These are phyloP conservation scores for Holtermanniella nyarrowii DNA, from an alignment of 768 basidiomycete genomes.

Conservation along the genomic window DNA sequence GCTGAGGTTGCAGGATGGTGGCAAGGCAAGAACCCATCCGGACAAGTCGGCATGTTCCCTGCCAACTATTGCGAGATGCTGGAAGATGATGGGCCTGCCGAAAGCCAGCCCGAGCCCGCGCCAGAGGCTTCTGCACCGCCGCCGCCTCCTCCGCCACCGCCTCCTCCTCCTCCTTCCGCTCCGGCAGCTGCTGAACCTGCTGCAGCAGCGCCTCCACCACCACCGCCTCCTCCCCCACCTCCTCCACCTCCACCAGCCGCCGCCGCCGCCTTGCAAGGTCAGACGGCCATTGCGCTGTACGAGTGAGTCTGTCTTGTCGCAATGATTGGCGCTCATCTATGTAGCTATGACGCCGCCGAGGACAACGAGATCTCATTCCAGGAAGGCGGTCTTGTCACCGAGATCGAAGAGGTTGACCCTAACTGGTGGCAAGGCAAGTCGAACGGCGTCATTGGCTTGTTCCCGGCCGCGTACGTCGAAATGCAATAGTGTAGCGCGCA, in stretches of 20 bases:
- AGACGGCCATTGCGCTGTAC: constrained; percentile 42
- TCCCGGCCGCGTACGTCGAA: constrained; percentile 30
- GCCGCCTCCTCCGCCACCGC: constrained; percentile 43
- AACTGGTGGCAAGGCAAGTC: constrained; percentile 32
- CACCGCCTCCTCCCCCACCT: constrained; percentile 45
- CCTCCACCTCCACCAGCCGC: constrained; percentile 42
- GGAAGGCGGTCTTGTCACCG: constrained; percentile 67
- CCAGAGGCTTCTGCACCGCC: constrained; percentile 43
- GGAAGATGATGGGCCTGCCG: constrained; percentile 39
- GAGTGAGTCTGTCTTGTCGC: constrained; percentile 60
- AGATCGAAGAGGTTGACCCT: constrained; percentile 58
- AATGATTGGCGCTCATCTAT: background rate
- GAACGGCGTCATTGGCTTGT: constrained; percentile 32
- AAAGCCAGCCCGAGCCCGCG: constrained; percentile 31
- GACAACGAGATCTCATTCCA: constrained; percentile 81
- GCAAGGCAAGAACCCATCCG: constrained; percentile 61
- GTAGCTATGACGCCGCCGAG: constrained; percentile 77
- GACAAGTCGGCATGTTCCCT: constrained; percentile 77
- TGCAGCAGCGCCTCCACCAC: constrained; percentile 46
- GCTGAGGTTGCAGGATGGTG: constrained; percentile 57
- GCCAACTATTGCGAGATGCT: constrained; percentile 82
- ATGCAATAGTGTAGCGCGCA: background rate
- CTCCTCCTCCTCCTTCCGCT: constrained; percentile 41
- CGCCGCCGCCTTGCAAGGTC: constrained; percentile 41
- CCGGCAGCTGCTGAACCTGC: constrained; percentile 1